A percentile compares a stretch with the other conserved stretches of the same genome.
These are phyloP conservation scores for Zea luxurians DNA, from an alignment of 176 grass and related monocot genomes.

Conservation along the genomic window DNA sequence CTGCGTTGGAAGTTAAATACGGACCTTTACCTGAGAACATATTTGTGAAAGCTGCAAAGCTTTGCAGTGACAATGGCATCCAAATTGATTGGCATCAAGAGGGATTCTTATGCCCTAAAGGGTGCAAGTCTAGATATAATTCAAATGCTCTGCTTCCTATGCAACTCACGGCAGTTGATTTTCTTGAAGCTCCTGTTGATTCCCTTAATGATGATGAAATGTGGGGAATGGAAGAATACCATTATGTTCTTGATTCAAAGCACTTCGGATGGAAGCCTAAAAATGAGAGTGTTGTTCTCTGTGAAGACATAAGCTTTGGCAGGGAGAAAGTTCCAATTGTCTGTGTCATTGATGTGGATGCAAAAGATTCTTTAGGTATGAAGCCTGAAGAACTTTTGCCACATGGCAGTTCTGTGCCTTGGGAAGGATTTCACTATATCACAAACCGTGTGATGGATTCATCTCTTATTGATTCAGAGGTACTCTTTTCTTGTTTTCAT, in stretches of 20 bases:
- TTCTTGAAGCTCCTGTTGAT: slow-evolving; percentile 34
- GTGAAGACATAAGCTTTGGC: slow-evolving; percentile 87
- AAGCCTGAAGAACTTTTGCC: slow-evolving; percentile 42
- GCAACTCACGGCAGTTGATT: slow-evolving; percentile 35
- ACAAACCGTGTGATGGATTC: slow-evolving; percentile 68
- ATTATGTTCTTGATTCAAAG: slow-evolving; percentile 77
- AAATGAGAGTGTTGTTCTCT: slow-evolving; percentile 63
- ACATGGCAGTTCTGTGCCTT: slow-evolving; percentile 55
- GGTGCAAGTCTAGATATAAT: slow-evolving; percentile 58
- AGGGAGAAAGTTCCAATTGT: slow-evolving; percentile 69
- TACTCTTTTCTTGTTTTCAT: slow-evolving; percentile 32
- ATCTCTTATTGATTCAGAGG: slow-evolving; percentile 67
- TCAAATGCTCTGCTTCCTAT: slow-evolving; percentile 54
- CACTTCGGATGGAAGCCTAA: slow-evolving; percentile 66
- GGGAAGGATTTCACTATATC: slow-evolving; percentile 75
- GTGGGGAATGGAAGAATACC: slow-evolving; percentile 69
- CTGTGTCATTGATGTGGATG: slow-evolving; percentile 69
- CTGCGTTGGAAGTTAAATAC: slow-evolving; percentile 79
- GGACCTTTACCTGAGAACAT: slow-evolving; percentile 74
- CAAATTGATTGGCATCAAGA: slow-evolving; percentile 89
- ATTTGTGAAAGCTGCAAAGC: slow-evolving; percentile 86
- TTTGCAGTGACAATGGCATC: slow-evolving; percentile 89
- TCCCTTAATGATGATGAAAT: slow-evolving; percentile 40
- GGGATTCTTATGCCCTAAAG: slow-evolving; percentile 78
- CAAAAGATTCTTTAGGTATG: slow-evolving; percentile 54